These are phyloP conservation scores for Penicillium alfredii DNA, from an alignment of 495 filamentous ascomycete genomes.

Conservation along the genomic window DNA sequence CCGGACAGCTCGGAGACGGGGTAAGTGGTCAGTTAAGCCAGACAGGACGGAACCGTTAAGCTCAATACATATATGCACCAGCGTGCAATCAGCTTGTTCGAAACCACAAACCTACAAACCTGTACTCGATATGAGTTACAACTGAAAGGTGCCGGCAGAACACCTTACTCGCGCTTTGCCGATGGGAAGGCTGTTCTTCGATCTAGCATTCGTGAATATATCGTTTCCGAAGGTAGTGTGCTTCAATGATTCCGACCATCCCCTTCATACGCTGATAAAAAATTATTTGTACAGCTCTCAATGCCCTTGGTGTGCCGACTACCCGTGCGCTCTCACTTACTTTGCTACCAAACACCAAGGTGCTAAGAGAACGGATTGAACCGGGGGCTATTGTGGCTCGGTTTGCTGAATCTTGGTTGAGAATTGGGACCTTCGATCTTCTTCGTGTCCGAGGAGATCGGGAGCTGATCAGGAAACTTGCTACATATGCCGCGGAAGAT, in stretches of 20 bases:
- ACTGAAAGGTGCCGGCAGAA: conserved; percentile 87
- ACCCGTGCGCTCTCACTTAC: conserved; percentile 82
- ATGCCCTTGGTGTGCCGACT: conserved; percentile 77
- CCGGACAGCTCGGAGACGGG: conserved; percentile 91
- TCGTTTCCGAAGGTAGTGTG: conserved; percentile 79
- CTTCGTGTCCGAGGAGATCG: conserved; percentile 76
- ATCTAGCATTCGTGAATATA: conserved; percentile 86
- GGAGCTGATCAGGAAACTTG: conserved; percentile 60
- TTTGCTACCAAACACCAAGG: conserved; percentile 62
- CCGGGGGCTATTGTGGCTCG: conserved; percentile 88
- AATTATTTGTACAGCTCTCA: conserved; percentile 44
- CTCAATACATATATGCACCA: conserved; percentile 13
- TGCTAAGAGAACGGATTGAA: conserved; percentile 76
- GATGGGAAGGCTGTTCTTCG: conserved; percentile 92
- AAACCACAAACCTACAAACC: conserved; percentile 71
- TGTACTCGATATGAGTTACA: conserved; percentile 78
- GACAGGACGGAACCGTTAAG: neutral
- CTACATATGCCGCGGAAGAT: conserved; percentile 77
- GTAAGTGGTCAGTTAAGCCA: conserved; percentile 19
- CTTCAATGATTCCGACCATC: too few species aligned
- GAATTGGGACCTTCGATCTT: conserved; percentile 93
- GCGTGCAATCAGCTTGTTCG: conserved; percentile 88
- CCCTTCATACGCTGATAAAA: neutral
- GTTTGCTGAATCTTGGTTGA: conserved; percentile 86
- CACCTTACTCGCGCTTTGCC: conserved; percentile 94